Base-by-base conservation (phyloP, 345 rosid species). In the Brassica nigra region DNA sequence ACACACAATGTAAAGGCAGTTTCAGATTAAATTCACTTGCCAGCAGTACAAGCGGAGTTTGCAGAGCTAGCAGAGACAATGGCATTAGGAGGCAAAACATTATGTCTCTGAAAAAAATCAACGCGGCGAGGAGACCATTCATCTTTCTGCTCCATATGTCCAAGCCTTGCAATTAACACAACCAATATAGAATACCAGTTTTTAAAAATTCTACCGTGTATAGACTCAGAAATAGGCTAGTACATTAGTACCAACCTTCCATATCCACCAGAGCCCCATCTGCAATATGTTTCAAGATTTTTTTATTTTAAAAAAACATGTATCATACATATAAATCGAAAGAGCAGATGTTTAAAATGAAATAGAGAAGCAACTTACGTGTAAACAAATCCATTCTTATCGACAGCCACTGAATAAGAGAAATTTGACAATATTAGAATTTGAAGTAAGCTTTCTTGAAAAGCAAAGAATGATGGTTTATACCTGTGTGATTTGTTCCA, bases 241-340 rank as follows among this genome's bases (percentile, higher is more conserved):
- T 23, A 23, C 27, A 23, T 23, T 20, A 57, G 31, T 52, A 85
- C 93, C 66, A 80, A 95, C 98, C 99, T 95, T 85, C 99, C 98
- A 89, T 93, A 92, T 70, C 99, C 99, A 76, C 99, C 99, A 77
- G 77, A 93, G 71, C 99, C 99, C 99, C 99, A 95, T 86, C 99
- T 95, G 80, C 77, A 81, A 62, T 64, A 54, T 31, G 68, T 78
- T 74, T 29, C 77, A 87, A 47, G 42, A 2, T 73, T 6, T 75
- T 6, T 66, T 65, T 23, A 20, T 20, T 23, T 23, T 23, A 0
- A 23, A 0, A 10, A 12, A 12, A 12, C 54, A 58, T 63, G 62
- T 6, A 66, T 42, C 37, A 57, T 37, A 47, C 9, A 57, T 63
- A 30, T 29, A 30, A n/a, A 54, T 23, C 18, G 12, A 20, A 74